Evolutionary conservation across 1,284 basidiomycete species (phyloP).

Genomic region (Ganoderma multipileum): DNA sequence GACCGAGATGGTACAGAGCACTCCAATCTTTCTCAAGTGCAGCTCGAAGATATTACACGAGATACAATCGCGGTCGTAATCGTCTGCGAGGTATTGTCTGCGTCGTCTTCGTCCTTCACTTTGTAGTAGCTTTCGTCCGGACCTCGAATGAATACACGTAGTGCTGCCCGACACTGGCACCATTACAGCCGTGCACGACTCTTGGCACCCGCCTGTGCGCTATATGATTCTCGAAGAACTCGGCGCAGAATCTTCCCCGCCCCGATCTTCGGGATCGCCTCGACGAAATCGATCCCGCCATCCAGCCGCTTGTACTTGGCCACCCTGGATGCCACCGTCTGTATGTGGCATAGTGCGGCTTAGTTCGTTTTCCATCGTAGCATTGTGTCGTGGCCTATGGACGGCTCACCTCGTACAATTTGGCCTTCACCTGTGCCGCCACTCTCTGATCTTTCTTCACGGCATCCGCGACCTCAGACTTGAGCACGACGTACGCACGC

Average conservation of each 20-base stretch:
- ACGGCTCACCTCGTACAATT: conserved; percentile 5
- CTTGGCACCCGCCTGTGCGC: background rate
- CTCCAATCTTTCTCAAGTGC: no score
- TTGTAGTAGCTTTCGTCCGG: no score
- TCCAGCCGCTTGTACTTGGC: conserved; percentile 1
- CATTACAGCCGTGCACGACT: background rate
- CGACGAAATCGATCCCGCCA: conserved; percentile 7
- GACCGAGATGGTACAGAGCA: no score
- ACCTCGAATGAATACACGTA: background rate
- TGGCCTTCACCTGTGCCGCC: conserved; percentile 16
- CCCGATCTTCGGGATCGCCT: background rate
- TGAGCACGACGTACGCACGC: conserved; percentile 47
- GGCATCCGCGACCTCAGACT: conserved; percentile 19
- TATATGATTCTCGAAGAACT: conserved; percentile 10
- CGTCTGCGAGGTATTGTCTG: no score
- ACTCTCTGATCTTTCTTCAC: conserved; percentile 10
- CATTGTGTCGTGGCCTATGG: no score
- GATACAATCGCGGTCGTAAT: no score
- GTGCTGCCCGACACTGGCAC: background rate
- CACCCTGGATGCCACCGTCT: background rate
- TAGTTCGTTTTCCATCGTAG: no score
- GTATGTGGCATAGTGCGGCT: no score
- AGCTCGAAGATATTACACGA: no score
- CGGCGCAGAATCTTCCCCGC: background rate
- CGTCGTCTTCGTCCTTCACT: no score